A percentile compares a stretch with the other conserved stretches of the same genome.
phyloP scores from a whole-genome alignment of 2,329 filamentous ascomycete genomes.

The Microthyrium microscopicum region DNA sequence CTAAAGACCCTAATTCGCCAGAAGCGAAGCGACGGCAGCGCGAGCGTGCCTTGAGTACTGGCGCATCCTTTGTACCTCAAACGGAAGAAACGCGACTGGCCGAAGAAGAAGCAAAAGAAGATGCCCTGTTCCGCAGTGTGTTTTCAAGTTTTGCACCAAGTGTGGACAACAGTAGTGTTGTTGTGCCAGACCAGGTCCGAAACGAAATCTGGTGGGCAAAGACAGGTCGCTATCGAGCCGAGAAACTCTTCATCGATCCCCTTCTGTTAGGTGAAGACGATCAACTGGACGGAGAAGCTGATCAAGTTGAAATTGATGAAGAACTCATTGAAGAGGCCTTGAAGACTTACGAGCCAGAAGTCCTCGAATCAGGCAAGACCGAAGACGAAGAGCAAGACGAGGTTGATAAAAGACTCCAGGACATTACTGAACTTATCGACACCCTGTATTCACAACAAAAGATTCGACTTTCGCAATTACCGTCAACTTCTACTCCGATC shows the following conservation, averaged over 20 bases:
- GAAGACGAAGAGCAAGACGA: conserved; percentile 18
- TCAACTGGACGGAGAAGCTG: conserved; percentile 21
- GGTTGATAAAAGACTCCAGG: conserved; percentile 46
- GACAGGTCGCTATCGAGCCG: conserved; percentile 48
- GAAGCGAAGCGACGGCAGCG: conserved; percentile 51
- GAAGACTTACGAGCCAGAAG: conserved; percentile 19
- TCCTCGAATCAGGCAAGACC: conserved; percentile 13
- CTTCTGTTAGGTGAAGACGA: conserved; percentile 21
- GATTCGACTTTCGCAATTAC: conserved; percentile 56
- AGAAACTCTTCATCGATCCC: conserved; percentile 40
- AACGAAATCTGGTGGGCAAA: conserved; percentile 64
- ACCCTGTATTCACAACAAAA: conserved; percentile 64
- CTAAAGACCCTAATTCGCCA: conserved; percentile 36
- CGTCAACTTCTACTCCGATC: conserved; percentile 47
- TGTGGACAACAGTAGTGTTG: conserved; percentile 54
- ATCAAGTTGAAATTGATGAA: conserved; percentile 16
- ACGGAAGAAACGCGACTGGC: conserved; percentile 23
- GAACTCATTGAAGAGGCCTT: conserved; percentile 21
- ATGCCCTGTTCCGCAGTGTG: conserved; percentile 56
- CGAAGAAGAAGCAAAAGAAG: conserved; percentile 46
- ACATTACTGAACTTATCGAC: conserved; percentile 55
- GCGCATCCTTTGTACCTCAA: conserved; percentile 39
- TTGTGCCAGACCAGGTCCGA: conserved; percentile 50
- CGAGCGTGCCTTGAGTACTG: conserved; percentile 52
- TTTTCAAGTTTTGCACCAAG: conserved; percentile 69